phyloP scores from a whole-genome alignment of 306 rosid genomes.

The Carpinus viminea region DNA sequence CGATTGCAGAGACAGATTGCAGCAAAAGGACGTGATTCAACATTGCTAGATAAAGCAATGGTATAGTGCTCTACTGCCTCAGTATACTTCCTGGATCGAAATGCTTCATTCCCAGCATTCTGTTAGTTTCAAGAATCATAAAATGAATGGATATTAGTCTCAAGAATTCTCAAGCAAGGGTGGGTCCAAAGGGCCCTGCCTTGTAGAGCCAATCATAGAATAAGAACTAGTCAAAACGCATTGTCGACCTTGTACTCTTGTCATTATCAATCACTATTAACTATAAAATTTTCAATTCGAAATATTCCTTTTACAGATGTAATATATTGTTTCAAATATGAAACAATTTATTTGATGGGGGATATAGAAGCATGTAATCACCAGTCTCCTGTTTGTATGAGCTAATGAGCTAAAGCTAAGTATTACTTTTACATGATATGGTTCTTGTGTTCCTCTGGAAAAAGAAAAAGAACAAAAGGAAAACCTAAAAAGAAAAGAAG shows the following conservation, averaged over 20 bases:
- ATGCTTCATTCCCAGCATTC: conserved; percentile 86
- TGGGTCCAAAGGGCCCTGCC: no score
- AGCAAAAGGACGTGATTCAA: conserved; percentile 74
- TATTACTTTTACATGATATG: no score
- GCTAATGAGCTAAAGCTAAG: background rate
- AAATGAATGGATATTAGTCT: conserved; percentile 15
- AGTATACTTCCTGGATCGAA: conserved; percentile 55
- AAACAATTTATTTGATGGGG: no score
- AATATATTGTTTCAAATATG: no score
- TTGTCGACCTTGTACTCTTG: no score
- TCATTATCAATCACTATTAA: no score
- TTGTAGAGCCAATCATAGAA: no score
- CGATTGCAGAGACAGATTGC: conserved; percentile 94
- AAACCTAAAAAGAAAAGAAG: background rate
- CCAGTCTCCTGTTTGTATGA: background rate
- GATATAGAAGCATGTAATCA: background rate
- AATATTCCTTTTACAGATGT: no score
- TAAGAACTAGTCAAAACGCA: no score
- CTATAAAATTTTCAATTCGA: no score
- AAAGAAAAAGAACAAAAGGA: no score
- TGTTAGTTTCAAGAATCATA: conserved; percentile 41
- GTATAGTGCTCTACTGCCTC: conserved; percentile 86
- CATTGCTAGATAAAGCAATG: conserved; percentile 65
- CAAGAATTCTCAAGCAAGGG: conserved; percentile 18
- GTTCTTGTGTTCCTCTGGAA: no score